phyloP scores from a whole-genome alignment of 495 filamentous ascomycete genomes.

The Annulohypoxylon moriforme region DNA sequence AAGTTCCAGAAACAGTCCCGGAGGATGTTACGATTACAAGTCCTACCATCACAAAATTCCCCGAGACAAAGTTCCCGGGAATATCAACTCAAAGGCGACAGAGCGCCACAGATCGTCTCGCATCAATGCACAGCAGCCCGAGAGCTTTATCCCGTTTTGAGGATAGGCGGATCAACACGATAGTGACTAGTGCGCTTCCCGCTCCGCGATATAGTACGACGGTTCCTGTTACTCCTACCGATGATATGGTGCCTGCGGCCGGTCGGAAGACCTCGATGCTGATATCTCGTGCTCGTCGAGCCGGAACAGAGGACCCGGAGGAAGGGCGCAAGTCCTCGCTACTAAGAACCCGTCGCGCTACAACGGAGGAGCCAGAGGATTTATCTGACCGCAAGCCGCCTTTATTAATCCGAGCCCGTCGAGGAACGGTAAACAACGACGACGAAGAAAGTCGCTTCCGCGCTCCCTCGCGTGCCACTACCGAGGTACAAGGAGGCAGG shows the following conservation, averaged over 20 bases:
- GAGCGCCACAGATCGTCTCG: constrained; percentile 49
- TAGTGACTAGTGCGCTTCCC: constrained; percentile 58
- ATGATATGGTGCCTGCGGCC: constrained; percentile 30
- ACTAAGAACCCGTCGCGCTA: constrained; percentile 56
- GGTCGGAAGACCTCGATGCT: constrained; percentile 60
- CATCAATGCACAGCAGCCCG: constrained; percentile 60
- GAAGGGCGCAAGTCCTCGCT: constrained; percentile 61
- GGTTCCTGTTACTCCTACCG: constrained; percentile 44
- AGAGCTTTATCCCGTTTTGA: constrained; percentile 78
- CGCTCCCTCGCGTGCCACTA: constrained; percentile 66
- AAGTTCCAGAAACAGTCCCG: constrained; percentile 41
- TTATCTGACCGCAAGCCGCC: constrained; percentile 57
- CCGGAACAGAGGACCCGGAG: constrained; percentile 59
- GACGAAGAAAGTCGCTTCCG: constrained; percentile 63
- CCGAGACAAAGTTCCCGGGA: constrained; percentile 23
- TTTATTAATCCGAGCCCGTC: constrained; percentile 53
- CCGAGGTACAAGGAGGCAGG: constrained; percentile 61
- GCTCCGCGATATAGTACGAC: constrained; percentile 53
- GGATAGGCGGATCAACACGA: constrained; percentile 73
- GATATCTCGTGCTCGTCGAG: constrained; percentile 55
- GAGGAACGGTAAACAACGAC: constrained; percentile 56
- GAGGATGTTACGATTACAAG: constrained; percentile 49
- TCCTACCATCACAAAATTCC: constrained; percentile 52
- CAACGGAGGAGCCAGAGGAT: constrained; percentile 62
- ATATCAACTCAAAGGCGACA: constrained; percentile 50